Evolutionary conservation across 1,284 basidiomycete genomes (phyloP), one percentile per base, ranked within the genome.

Genomic region (Trichosporon asahii): DNA sequence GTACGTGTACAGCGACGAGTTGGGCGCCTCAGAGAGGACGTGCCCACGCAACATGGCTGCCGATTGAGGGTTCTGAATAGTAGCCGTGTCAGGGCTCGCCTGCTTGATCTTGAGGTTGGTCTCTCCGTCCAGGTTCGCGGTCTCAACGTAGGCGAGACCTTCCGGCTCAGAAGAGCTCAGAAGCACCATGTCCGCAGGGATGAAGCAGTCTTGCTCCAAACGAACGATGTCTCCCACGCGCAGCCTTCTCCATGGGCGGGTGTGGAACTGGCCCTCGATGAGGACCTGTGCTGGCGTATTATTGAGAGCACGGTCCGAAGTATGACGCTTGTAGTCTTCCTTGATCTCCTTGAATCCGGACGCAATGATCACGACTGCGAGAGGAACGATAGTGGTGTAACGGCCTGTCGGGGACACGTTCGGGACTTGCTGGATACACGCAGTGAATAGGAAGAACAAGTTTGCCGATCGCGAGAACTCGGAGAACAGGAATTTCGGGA

Each of bases 91-190:
- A 0, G 92, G 87, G 18, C 91, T 91, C 0, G 93, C 93, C 84
- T 99, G 95, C 82, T 99, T 98, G 85, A 99, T 98, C 86, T 99
- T 99, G 75, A 99, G 87, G 79, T 99, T 99, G 5, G 97, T 99
- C 85, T 99, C 96, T 27, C 94, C 96, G 78, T 99, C 97, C 25
- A 99, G 87, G 82, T 99, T 99, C 37, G 93, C 92, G 0, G 96
- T 99, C 84, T 99, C 96, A 73, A 99, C 93, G 79, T 98, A 99
- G 77, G 95, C 98, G 60, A 98, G 85, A 0, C 97, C 95, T 80
- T 99, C 96, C 0, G 97, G 96, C 81, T 99, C 97, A 76, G 92
- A 94, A 46, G 92, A 94, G 75, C 90, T 90, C 63, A 99, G 77
- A 40, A 99, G 86, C 2, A 98, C 83, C 79, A 98, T 87, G 83